Percentiles rank a stretch among this genome's conserved stretches.
Evolutionary conservation across 768 basidiomycete species (phyloP).

Genomic region (Fomitopsis pulvina): DNA sequence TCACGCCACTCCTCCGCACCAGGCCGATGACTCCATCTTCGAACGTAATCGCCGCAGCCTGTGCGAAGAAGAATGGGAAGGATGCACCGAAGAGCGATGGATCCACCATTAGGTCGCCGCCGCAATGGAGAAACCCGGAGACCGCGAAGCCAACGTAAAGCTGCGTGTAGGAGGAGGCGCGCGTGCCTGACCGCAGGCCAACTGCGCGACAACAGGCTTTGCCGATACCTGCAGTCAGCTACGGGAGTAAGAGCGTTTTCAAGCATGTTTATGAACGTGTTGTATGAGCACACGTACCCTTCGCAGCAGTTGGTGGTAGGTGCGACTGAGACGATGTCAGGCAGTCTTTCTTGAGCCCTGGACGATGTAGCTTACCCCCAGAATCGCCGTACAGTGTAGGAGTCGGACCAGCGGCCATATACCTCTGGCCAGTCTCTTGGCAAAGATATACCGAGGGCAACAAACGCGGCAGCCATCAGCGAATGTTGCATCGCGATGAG

Average conservation of each 20-base stretch:
- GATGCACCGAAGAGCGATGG: slow-evolving; percentile 8
- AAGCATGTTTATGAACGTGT: too few species aligned
- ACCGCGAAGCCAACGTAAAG: slow-evolving; percentile 30
- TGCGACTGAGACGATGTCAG: slow-evolving; percentile 15
- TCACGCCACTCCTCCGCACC: slow-evolving; percentile 1
- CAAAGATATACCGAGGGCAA: slow-evolving; percentile 16
- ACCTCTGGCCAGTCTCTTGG: slow-evolving; percentile 34
- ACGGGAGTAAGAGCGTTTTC: too few species aligned
- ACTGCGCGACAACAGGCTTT: slow-evolving; percentile 18
- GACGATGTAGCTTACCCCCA: slow-evolving; percentile 30
- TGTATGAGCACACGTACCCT: too few species aligned
- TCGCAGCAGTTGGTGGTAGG: slow-evolving; percentile 34
- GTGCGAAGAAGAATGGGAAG: slow-evolving; percentile 23
- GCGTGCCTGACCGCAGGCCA: slow-evolving; percentile 19
- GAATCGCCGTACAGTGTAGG: slow-evolving; percentile 31
- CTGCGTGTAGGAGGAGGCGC: slow-evolving; percentile 24
- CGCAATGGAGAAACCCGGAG: slow-evolving; percentile 29
- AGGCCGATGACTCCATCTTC: slow-evolving; percentile 25
- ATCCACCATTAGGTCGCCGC: slow-evolving; percentile 26
- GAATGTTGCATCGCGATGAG: slow-evolving; percentile 2
- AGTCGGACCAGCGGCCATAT: slow-evolving; percentile 27
- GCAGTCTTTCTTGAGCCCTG: neutral
- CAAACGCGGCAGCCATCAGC: slow-evolving; percentile 4
- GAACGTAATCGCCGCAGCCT: slow-evolving; percentile 29
- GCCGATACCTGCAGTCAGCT: slow-evolving; percentile 24